Evolutionary conservation across 1,284 basidiomycete genomes (phyloP).

Genomic region (Garcileccinum viscosum): DNA sequence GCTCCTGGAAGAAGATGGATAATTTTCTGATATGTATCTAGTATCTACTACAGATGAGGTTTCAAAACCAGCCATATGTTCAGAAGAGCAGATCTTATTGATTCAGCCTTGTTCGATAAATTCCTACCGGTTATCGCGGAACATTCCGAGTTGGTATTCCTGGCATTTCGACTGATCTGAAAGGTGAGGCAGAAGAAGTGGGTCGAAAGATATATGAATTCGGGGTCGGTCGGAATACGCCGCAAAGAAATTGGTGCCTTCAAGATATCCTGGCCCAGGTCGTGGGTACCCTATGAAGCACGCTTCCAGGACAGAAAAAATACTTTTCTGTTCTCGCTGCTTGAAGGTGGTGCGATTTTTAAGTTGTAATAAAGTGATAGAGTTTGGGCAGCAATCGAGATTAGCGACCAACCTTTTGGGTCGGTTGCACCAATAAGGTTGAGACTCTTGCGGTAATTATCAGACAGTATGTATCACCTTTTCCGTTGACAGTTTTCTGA

Average conservation of each 20-base stretch:
- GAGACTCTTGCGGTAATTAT: conserved; percentile 37
- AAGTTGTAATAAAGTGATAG: conserved; percentile 48
- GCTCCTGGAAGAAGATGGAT: conserved; percentile 3
- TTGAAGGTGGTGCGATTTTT: conserved; percentile 33
- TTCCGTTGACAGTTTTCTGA: conserved; percentile 32
- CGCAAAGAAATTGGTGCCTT: conserved; percentile 9
- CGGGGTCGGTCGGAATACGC: conserved; percentile 23
- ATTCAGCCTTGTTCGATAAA: not conserved
- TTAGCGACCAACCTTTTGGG: conserved; percentile 48
- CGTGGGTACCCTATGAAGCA: conserved; percentile 6
- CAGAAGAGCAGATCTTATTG: conserved; percentile 8
- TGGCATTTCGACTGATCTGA: conserved; percentile 27
- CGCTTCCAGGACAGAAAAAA: not conserved
- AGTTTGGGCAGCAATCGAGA: conserved; percentile 44
- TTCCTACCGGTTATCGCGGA: conserved; percentile 33
- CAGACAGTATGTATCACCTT: conserved; percentile 21
- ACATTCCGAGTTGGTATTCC: conserved; percentile 28
- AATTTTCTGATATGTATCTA: conserved; percentile 14
- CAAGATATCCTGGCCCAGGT: not conserved
- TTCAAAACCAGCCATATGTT: conserved; percentile 4
- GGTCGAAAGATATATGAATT: conserved; percentile 17
- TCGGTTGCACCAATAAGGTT: conserved; percentile 45
- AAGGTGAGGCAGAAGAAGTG: conserved; percentile 24
- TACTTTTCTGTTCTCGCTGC: conserved; percentile 6
- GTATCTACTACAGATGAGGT: conserved; percentile 18